These are phyloP conservation scores for Sporothrix inflata DNA, from an alignment of 2,329 filamentous ascomycete genomes.

Conservation along the genomic window DNA sequence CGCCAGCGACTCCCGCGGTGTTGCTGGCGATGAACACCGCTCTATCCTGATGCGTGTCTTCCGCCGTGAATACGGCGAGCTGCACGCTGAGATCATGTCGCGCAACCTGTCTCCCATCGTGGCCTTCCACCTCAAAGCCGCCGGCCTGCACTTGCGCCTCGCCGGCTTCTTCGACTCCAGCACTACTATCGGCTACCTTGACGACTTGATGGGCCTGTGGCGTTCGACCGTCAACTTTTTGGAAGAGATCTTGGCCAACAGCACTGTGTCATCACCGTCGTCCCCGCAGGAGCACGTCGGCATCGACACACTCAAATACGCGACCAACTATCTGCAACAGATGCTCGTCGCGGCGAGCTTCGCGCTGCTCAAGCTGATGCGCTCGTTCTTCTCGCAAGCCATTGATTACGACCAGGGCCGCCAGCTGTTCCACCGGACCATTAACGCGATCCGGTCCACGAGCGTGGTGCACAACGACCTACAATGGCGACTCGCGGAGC, in stretches of 20 bases:
- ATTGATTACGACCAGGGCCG: slow-evolving; percentile 70
- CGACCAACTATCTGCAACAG: slow-evolving; percentile 78
- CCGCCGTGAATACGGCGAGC: slow-evolving; percentile 65
- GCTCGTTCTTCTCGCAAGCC: slow-evolving; percentile 74
- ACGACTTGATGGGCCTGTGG: slow-evolving; percentile 76
- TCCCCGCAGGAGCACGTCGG: slow-evolving; percentile 51
- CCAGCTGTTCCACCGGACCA: slow-evolving; percentile 70
- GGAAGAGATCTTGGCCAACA: slow-evolving; percentile 63
- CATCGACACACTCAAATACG: slow-evolving; percentile 64
- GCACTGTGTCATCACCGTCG: slow-evolving; percentile 47
- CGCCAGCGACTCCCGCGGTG: slow-evolving; percentile 70
- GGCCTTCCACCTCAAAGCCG: slow-evolving; percentile 71
- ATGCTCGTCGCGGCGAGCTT: slow-evolving; percentile 84
- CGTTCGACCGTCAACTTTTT: slow-evolving; percentile 71
- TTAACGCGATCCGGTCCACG: slow-evolving; percentile 70
- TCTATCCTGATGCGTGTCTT: slow-evolving; percentile 69
- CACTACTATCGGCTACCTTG: slow-evolving; percentile 69
- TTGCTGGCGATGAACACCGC: slow-evolving; percentile 68
- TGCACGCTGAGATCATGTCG: slow-evolving; percentile 63
- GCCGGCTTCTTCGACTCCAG: slow-evolving; percentile 82
- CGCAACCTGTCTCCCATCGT: slow-evolving; percentile 61
- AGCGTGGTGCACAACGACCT: slow-evolving; percentile 79
- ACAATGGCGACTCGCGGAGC: slow-evolving; percentile 76
- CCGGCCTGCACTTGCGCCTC: slow-evolving; percentile 73
- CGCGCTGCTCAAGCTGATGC: slow-evolving; percentile 75